These are phyloP conservation scores for Serendipita vermifera DNA, from an alignment of 768 basidiomycete genomes.

Conservation along the genomic window DNA sequence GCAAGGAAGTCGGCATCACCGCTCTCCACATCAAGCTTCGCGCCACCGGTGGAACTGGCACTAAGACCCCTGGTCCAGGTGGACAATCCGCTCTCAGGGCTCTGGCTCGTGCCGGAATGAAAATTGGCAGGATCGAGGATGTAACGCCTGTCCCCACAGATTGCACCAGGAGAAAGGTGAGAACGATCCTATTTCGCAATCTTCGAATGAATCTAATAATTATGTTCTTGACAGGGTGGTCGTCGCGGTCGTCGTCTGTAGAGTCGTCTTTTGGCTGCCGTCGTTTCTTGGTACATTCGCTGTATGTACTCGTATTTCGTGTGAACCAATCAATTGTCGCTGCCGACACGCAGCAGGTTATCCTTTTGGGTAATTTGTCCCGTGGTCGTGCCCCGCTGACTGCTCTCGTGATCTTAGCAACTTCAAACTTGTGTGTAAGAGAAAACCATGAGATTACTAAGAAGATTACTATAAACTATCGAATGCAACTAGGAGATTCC, in stretches of 20 bases:
- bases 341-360: constrained; percentile 75
- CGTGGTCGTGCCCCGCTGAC: constrained; percentile 44
- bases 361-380: constrained; percentile 43
- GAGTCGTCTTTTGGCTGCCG: constrained; percentile 7
- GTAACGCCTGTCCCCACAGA: constrained; percentile 97
- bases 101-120: constrained; percentile 95
- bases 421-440: no score
- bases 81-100: constrained; percentile 97
- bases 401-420: no score
- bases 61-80: constrained; percentile 98
- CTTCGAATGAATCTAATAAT: no score
- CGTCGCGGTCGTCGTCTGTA: constrained; percentile 91
- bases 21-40: constrained; percentile 98
- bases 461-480: no score
- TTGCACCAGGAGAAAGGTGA: constrained; percentile 90
- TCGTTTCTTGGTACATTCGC: constrained; percentile 25
- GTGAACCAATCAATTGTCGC: constrained; percentile 47
- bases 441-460: no score
- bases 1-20: constrained; percentile 97
- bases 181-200: constrained; percentile 8
- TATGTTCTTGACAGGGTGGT: constrained; percentile 58
- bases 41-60: constrained; percentile 93
- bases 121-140: constrained; percentile 96
- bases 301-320: constrained; percentile 10
- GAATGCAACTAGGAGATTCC: no score